Base-by-base conservation (phyloP, 2,329 filamentous ascomycete species). In the Lasiodiplodia hormozganensis region DNA sequence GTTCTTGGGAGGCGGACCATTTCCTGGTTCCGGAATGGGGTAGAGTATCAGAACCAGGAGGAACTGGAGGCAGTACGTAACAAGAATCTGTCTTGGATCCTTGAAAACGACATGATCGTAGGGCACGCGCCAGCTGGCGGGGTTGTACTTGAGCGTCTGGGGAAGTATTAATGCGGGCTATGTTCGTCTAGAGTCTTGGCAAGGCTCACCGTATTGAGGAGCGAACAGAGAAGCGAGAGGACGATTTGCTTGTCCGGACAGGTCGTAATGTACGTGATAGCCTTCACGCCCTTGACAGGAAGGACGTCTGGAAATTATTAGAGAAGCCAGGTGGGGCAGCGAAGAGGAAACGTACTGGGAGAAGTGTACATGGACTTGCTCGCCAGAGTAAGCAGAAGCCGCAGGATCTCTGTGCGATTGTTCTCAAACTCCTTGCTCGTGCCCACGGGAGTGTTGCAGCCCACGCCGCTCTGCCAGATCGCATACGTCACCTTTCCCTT, bases 381-480 rank as follows among this genome's bases (percentile, higher is more conserved):
- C 14, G 93, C 89, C 70, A 99, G 81, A 0, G 94, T 94, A 72
- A 99, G 85, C 51, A 99, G 86, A 68, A 99, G 84, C 25, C 95
- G 89, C 74, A 98, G 81, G 36, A 97, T 91, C 81, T 99, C 96
- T 72, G 92, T 94, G 69, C 96, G 89, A 79, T 97, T 97, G 82
- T 87, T 96, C 82, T 99, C 96, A 69, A 93, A 91, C 74, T 98
- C 94, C 78, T 93, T 97, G 65, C 90, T 97, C 3, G 94, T 95
- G 11, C 90, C 90, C 73, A 96, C 89, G 5, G 94, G 89, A 18
- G 92, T 92, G 79, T 97, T 97, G 83, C 95, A 98, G 16, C 96
- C 96, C 36, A 99, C 95, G 58, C 96, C 96, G 76, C 93, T 98
- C 82, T 97, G 94, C 96, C 96, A 99, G 77, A 99, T 98, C 66